phyloP scores from a whole-genome alignment of 805 yeast species.

The Starmerella vaccinii region DNA sequence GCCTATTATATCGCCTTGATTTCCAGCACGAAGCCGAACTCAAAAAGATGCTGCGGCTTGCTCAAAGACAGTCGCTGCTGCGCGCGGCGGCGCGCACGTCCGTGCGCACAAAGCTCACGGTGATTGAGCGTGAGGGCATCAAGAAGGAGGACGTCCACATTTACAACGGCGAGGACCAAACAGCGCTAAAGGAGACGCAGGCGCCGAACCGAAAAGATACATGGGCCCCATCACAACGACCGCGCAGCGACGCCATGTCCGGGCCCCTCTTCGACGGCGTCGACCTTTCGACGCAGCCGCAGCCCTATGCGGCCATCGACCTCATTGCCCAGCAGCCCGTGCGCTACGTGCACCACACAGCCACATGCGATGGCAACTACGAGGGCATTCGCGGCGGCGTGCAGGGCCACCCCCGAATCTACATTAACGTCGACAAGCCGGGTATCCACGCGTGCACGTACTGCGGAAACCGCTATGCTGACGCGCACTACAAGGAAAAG shows the following conservation, averaged over 20 bases:
- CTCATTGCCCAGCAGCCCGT: slow-evolving; percentile 67
- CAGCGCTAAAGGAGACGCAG: slow-evolving; percentile 36
- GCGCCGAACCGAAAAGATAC: slow-evolving; percentile 65
- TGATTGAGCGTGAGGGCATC: slow-evolving; percentile 18
- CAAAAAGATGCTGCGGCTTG: slow-evolving; percentile 8
- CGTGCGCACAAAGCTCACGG: slow-evolving; percentile 19
- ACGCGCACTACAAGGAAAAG: slow-evolving; percentile 22
- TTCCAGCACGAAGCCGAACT: neutral
- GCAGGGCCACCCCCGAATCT: slow-evolving; percentile 76
- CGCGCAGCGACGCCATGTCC: slow-evolving; percentile 46
- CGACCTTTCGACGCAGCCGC: slow-evolving; percentile 60
- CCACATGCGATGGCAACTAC: slow-evolving; percentile 66
- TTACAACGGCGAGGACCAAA: slow-evolving; percentile 23
- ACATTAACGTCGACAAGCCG: slow-evolving; percentile 68
- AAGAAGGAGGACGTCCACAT: slow-evolving; percentile 15
- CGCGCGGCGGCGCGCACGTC: slow-evolving; percentile 1
- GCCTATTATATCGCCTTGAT: slow-evolving; percentile 1
- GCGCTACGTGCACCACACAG: slow-evolving; percentile 51
- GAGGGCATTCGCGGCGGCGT: slow-evolving; percentile 43
- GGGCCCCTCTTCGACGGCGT: slow-evolving; percentile 63
- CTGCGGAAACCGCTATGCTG: slow-evolving; percentile 37
- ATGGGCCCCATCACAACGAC: slow-evolving; percentile 64
- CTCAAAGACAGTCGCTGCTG: slow-evolving; percentile 11
- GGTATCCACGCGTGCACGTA: slow-evolving; percentile 66
- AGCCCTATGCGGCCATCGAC: slow-evolving; percentile 75